Conservation (phyloP, 2,329 filamentous ascomycete species). For the Neonectria hederae region DNA sequence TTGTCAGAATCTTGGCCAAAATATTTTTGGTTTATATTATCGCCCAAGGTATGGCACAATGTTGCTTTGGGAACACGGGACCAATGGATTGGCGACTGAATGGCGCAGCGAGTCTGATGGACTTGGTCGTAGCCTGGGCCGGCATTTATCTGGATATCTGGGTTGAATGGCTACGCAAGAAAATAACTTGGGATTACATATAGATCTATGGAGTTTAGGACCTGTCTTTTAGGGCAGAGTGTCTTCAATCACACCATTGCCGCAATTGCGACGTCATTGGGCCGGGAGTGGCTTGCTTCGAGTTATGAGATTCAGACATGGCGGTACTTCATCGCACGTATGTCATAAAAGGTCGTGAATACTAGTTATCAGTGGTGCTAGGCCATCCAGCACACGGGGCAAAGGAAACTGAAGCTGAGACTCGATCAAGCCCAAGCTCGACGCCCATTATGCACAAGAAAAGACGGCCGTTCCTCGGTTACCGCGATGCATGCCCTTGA, state of each 20-base stretch:
- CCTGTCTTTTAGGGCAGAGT: neutral
- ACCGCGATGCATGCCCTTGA: neutral
- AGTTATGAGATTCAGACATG: neutral
- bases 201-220: neutral
- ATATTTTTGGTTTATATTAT: neutral
- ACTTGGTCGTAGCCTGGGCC: neutral
- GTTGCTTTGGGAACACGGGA: conserved; percentile 2
- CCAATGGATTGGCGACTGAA: conserved; percentile 1
- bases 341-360: conserved; percentile 16
- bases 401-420: neutral
- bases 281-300: neutral
- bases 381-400: neutral
- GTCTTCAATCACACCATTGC: neutral
- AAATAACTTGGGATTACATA: neutral
- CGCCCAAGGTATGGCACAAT: neutral
- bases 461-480: neutral
- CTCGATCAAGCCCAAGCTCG: neutral
- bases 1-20: neutral
- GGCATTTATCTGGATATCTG: neutral
- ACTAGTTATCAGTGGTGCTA: conserved; percentile 2
- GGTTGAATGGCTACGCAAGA: neutral
- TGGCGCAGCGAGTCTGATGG: neutral
- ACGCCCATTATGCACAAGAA: neutral
- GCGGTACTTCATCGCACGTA: neutral
- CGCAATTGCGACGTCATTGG: neutral